Base-by-base conservation (phyloP, 2,329 filamentous ascomycete genomes). In the Diaporthe ampelina region DNA sequence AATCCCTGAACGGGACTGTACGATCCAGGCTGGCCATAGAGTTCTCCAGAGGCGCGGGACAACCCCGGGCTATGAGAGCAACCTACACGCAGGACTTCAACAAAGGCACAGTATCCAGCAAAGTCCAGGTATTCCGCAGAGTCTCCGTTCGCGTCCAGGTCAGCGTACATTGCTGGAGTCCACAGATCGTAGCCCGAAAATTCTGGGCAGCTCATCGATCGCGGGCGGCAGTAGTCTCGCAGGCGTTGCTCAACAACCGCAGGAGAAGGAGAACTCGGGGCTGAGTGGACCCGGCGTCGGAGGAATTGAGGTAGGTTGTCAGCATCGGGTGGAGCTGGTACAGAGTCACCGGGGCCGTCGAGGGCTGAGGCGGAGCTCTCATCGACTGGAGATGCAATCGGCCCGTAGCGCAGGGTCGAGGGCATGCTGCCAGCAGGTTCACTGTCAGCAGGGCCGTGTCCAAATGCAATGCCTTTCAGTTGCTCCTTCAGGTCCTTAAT, bases 401-500 rank as follows among this genome's bases (percentile, higher is more conserved):
- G 29, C 29, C 48, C 11, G 48, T 50, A 24, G 3, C 48, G 48
- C 3, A 13, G 9, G 45, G 21, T 48, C 7, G 45, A n/a, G 21
- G 45, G 21, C 11, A n/a, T 21, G 45, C 45, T 10, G 45, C 45
- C 45, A 48, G 45, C 19, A 48, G 43, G 7, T 21, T 19, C 43
- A 10, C 40, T 43, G 29, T 13, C 37, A 37, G 37, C 37, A 48
- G 43, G 43, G 4, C 7, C 43, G 43, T 21, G 9, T 9, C 21
- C 45, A 50, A 50, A 50, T 8, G 2, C 4, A 11, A 80, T 81
- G 21, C 84, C 81, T 65, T 86, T 84, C 43, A 90, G 78, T 78
- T 91, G 89, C 78, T 92, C 90, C 78, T 92, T 88, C 24, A 92
- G 85, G 54, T 92, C 89, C 70, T 85, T 85, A 72, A 91, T 88